Base-by-base conservation (phyloP, 2,329 filamentous ascomycete species). In the Aspergillus brasiliensis region DNA sequence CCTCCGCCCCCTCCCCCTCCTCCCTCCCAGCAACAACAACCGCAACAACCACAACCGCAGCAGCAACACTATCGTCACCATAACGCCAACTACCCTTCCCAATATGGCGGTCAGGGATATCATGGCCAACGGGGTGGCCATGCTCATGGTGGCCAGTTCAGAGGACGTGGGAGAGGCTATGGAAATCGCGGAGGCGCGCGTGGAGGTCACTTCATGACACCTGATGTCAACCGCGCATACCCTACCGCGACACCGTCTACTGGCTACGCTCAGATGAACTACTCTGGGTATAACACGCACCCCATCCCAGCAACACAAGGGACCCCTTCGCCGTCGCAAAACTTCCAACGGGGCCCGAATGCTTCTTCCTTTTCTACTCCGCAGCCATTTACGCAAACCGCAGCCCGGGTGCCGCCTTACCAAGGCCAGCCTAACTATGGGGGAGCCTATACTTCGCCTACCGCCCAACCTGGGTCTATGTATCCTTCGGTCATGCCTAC, bases 1-100 rank as follows among this genome's bases (percentile, higher is more conserved):
- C 78, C 79, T 60, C 78, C 78, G 19, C 79, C 79, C 34, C 78
- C 78, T 17, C 78, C 78, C 21, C 78, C 77, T 37, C 76, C 77
- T 38, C 75, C 75, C 8, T 56, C 69, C 21, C 62, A 58, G 19
- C 63, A 63, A 34, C 67, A 65, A 40, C 68, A 63, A 40, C 66
- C 52, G 57, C 67, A 52, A 37, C 63, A 62, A 28, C 68, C 60
- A 25, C 65, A 42, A 52, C 67, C 51, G 44, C 64, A 63, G 31
- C 62, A 48, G 34, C 68, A 68, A 40, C 69, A 67, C 52, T 58
- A 62, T n/a, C 55, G 59, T 56, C 56, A 59, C 55, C 54, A 60
- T 38, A 58, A 57, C 55, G 57, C 67, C 54, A 49, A 64, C 54
- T 62, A 67, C 55, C 58, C 61, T 46, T 54, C 72, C 46, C 69